phyloP scores from a whole-genome alignment of 345 rosid genomes.

The Eutrema yunnanense region DNA sequence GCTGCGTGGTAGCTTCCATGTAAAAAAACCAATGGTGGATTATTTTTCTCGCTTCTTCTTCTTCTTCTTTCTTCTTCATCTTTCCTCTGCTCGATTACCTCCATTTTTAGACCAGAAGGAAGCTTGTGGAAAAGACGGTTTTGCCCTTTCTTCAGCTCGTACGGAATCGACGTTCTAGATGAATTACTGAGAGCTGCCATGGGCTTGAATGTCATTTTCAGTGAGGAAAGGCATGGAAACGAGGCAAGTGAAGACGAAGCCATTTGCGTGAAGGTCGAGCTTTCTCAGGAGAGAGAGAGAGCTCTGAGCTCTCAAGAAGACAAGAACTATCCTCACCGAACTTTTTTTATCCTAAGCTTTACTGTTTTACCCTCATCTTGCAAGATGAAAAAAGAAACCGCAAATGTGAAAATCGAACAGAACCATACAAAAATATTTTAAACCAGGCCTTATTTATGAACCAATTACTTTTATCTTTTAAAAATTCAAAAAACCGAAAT shows the following conservation, averaged over 20 bases:
- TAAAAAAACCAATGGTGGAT: conserved; percentile 70
- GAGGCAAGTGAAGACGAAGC: conserved; percentile 31
- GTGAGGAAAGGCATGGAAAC: conserved; percentile 9
- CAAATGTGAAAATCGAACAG: too few species aligned
- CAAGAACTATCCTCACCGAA: not conserved
- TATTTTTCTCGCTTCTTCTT: conserved; percentile 3
- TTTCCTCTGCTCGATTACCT: conserved; percentile 65
- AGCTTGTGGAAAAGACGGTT: conserved; percentile 64
- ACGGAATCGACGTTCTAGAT: conserved; percentile 33
- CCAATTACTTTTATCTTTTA: too few species aligned
- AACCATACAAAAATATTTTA: too few species aligned
- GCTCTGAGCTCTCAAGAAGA: not conserved
- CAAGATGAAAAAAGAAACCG: too few species aligned
- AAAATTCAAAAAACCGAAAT: too few species aligned
- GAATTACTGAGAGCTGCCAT: conserved; percentile 30
- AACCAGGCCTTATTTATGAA: too few species aligned
- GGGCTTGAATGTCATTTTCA: conserved; percentile 27
- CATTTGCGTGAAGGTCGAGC: conserved; percentile 31
- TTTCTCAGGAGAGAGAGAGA: not conserved
- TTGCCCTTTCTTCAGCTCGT: conserved; percentile 60
- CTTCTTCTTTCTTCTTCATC: not conserved
- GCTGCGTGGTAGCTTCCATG: conserved; percentile 97
- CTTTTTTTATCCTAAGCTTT: not conserved
- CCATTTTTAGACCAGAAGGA: conserved; percentile 75
- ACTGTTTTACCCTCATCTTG: too few species aligned